Evolutionary conservation across 1,284 basidiomycete genomes (phyloP).

Genomic region (Pseudozyma flocculosa): DNA sequence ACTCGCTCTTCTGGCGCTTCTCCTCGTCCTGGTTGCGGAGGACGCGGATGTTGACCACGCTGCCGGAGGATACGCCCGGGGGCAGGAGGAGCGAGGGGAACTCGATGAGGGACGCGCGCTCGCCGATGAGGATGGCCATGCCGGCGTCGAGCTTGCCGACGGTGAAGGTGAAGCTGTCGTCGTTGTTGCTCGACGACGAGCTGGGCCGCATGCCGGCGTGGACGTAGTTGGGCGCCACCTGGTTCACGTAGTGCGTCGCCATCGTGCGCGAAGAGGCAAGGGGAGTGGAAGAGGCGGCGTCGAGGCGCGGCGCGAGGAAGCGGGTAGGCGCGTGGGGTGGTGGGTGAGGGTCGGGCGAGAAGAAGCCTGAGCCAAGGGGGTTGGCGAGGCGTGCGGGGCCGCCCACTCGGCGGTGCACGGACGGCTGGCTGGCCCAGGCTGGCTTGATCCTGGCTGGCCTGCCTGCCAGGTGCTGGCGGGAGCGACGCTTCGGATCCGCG

Average conservation of each 20-base stretch:
- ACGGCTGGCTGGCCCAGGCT: too few species aligned
- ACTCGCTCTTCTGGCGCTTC: slow-evolving; percentile 41
- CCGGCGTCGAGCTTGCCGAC: slow-evolving; percentile 57
- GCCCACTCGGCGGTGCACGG: too few species aligned
- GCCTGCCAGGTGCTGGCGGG: too few species aligned
- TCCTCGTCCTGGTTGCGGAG: slow-evolving; percentile 51
- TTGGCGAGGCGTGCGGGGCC: too few species aligned
- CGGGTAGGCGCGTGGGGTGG: too few species aligned
- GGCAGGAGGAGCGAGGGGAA: slow-evolving; percentile 56
- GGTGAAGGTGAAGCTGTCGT: slow-evolving; percentile 50
- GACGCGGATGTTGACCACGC: slow-evolving; percentile 55
- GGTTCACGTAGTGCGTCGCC: slow-evolving; percentile 38
- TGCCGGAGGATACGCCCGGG: slow-evolving; percentile 48
- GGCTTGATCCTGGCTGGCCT: too few species aligned
- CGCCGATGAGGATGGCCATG: slow-evolving; percentile 57
- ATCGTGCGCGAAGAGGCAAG: too few species aligned
- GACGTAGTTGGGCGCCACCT: slow-evolving; percentile 42
- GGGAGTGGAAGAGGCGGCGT: too few species aligned
- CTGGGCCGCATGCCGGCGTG: slow-evolving; percentile 32
- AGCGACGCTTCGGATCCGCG: too few species aligned
- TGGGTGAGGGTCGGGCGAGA: too few species aligned
- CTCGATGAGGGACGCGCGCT: slow-evolving; percentile 56
- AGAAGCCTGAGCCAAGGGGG: too few species aligned
- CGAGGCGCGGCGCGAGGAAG: too few species aligned
- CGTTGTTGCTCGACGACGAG: slow-evolving; percentile 4